phyloP scores from a whole-genome alignment of 805 yeast genomes.

The Pichia eremophila region DNA sequence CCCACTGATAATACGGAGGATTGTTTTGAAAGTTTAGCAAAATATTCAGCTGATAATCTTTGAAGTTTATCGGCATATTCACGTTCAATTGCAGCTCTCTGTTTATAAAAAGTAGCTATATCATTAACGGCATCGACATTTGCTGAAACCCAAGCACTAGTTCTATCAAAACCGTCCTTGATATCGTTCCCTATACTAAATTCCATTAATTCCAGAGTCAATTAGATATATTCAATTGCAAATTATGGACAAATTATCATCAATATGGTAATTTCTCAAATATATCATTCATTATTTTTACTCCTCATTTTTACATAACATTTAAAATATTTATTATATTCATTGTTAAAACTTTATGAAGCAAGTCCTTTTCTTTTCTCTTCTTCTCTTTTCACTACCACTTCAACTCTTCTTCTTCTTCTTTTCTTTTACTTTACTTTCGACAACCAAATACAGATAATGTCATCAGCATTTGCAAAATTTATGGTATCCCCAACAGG shows the following conservation, averaged over 20 bases:
- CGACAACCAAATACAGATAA: no score
- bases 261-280: no score
- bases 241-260: no score
- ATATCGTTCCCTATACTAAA: constrained; percentile 58
- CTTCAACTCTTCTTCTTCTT: background rate
- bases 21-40: constrained; percentile 64
- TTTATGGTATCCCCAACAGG: constrained; percentile 86
- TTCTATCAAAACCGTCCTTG: constrained; percentile 70
- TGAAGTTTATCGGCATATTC: constrained; percentile 69
- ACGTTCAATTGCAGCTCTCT: constrained; percentile 70
- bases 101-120: constrained; percentile 73
- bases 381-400: background rate
- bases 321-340: no score
- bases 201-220: constrained; percentile 12
- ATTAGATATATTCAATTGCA: no score
- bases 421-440: background rate
- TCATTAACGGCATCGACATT: constrained; percentile 72
- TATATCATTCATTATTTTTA: no score
- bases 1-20: constrained; percentile 76
- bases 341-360: no score
- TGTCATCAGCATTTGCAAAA: constrained; percentile 38
- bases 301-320: no score
- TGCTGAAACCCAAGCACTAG: constrained; percentile 69
- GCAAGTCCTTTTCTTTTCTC: background rate
- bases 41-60: constrained; percentile 55